Conservation (phyloP, 306 rosid genomes). For the Rosa persica region DNA sequence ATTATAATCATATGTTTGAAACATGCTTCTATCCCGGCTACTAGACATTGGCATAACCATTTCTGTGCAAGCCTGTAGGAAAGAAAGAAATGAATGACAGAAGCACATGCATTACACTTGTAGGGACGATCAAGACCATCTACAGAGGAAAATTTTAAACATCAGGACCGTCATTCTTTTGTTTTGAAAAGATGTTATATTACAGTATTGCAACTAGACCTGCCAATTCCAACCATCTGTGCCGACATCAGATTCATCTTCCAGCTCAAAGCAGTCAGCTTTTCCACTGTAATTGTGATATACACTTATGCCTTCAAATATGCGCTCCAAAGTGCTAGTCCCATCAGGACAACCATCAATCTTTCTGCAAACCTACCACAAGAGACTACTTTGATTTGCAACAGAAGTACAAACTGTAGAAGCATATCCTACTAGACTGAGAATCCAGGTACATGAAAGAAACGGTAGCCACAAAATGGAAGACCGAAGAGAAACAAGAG, state of each 20-base stretch:
- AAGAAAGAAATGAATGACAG: slow-evolving; percentile 10
- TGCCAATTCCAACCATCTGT: slow-evolving; percentile 83
- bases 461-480: not conserved
- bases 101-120: too few species aligned
- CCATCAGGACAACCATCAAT: slow-evolving; percentile 57
- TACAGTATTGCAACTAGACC: slow-evolving; percentile 41
- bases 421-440: not conserved
- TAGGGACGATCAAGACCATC: not conserved
- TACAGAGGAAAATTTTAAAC: not conserved
- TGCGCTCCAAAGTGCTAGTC: slow-evolving; percentile 53
- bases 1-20: slow-evolving; percentile 52
- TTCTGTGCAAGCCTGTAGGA: slow-evolving; percentile 76
- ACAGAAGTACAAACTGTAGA: not conserved
- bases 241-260: slow-evolving; percentile 73
- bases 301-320: slow-evolving; percentile 67
- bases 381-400: slow-evolving; percentile 1
- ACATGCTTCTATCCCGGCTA: slow-evolving; percentile 61
- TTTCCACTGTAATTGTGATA: slow-evolving; percentile 74
- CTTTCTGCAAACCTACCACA: slow-evolving; percentile 61
- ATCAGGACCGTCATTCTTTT: not conserved
- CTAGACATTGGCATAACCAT: slow-evolving; percentile 94
- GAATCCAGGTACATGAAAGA: not conserved
- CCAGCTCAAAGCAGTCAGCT: slow-evolving; percentile 63
- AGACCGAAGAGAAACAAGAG: not conserved
- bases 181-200: not conserved